Percentiles rank a stretch among this genome's conserved stretches.
phyloP scores from a whole-genome alignment of 345 rosid species.

The Orychophragmus violaceus region DNA sequence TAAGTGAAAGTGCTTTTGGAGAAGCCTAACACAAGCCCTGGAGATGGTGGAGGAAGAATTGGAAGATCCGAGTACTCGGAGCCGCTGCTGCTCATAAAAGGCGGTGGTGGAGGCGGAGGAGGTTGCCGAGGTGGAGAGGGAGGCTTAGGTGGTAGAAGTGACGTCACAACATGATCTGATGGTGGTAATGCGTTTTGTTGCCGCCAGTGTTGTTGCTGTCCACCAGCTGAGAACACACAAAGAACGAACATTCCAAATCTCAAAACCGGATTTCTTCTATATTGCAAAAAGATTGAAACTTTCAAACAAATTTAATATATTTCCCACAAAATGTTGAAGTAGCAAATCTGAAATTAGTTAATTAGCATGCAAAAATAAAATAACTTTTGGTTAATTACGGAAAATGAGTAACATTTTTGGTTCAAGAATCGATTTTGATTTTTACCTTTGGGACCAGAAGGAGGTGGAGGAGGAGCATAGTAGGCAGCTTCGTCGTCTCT shows the following conservation, averaged over 20 bases:
- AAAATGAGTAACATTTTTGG: background rate
- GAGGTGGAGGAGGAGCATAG: conserved; percentile 51
- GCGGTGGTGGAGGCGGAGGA: conserved; percentile 37
- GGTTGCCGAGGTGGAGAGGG: conserved; percentile 30
- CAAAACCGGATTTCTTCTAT: background rate
- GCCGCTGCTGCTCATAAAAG: conserved; percentile 52
- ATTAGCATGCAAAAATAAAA: conserved; percentile 4
- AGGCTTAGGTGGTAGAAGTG: conserved; percentile 37
- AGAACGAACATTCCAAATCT: background rate
- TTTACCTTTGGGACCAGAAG: conserved; percentile 26
- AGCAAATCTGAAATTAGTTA: background rate
- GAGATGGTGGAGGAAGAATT: conserved; percentile 51
- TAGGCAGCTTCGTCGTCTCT: conserved; percentile 42
- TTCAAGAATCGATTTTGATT: background rate
- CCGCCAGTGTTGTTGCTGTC: conserved; percentile 60
- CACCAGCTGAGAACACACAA: conserved; percentile 40
- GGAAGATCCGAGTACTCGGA: conserved; percentile 61
- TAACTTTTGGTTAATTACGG: background rate
- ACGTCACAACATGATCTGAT: conserved; percentile 29
- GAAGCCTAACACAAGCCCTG: conserved; percentile 48
- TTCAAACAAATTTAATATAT: background rate
- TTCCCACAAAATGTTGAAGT: background rate
- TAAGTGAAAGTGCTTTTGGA: conserved; percentile 63
- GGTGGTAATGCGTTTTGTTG: conserved; percentile 55
- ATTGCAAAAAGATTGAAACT: background rate